These are phyloP conservation scores for Lactarius trivialis DNA, from an alignment of 768 basidiomycete species.

Conservation along the genomic window DNA sequence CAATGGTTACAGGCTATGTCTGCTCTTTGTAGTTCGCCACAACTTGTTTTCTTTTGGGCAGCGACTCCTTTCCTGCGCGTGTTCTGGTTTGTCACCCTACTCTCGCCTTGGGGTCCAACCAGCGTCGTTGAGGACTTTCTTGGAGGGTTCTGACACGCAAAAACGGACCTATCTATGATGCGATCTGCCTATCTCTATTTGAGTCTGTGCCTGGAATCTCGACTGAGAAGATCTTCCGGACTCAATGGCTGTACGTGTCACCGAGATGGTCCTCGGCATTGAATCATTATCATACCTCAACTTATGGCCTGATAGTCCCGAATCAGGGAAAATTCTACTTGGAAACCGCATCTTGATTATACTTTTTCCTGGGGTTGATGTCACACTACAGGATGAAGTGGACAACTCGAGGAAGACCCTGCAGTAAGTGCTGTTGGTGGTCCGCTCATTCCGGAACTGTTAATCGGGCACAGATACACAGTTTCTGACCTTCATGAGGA, in stretches of 20 bases:
- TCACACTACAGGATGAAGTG: conserved; percentile 62
- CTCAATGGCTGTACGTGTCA: conserved; percentile 93
- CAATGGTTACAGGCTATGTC: conserved; percentile 31
- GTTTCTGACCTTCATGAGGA: conserved; percentile 85
- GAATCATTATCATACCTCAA: conserved; percentile 7
- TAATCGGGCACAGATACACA: conserved; percentile 59
- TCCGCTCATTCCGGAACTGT: neutral
- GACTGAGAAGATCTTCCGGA: conserved; percentile 74
- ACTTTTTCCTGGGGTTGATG: neutral
- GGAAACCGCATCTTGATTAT: conserved; percentile 81
- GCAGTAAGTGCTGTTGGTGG: conserved; percentile 44
- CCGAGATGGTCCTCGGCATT: too few relatives aligned
- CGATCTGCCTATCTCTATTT: conserved; percentile 93
- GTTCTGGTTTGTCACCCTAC: conserved; percentile 48
- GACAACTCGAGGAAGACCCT: conserved; percentile 88
- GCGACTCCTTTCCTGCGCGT: conserved; percentile 94
- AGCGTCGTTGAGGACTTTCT: conserved; percentile 64
- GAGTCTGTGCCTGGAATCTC: conserved; percentile 77
- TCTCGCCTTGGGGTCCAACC: neutral
- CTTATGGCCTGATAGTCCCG: conserved; percentile 37
- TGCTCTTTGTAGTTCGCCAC: conserved; percentile 13
- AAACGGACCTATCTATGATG: conserved; percentile 88
- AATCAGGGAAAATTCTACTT: conserved; percentile 61
- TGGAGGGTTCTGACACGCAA: conserved; percentile 64
- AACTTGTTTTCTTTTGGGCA: conserved; percentile 30